phyloP scores from a whole-genome alignment of 2,329 filamentous ascomycete species.

The Cordyceps javanica region DNA sequence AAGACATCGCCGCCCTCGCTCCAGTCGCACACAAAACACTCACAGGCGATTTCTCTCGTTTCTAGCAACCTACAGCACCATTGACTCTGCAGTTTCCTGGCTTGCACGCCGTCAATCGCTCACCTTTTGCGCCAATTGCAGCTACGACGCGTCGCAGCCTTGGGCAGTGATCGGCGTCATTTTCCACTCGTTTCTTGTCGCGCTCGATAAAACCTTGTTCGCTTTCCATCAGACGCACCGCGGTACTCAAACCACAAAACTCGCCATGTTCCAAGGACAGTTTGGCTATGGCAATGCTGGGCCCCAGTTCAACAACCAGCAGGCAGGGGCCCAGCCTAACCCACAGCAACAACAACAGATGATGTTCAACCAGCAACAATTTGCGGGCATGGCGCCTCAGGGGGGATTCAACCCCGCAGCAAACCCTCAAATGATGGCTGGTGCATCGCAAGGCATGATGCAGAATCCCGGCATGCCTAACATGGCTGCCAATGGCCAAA shows the following conservation, averaged over 20 bases:
- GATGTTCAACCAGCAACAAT: slow-evolving; percentile 42
- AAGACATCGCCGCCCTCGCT: not conserved
- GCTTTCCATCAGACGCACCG: not conserved
- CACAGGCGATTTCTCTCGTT: not conserved
- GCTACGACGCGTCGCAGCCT: slow-evolving; percentile 8
- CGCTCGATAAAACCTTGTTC: not conserved
- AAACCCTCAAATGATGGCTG: slow-evolving; percentile 50
- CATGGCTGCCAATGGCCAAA: slow-evolving; percentile 54
- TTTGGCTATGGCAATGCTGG: slow-evolving; percentile 13
- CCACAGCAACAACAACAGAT: slow-evolving; percentile 30
- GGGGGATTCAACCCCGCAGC: slow-evolving; percentile 43
- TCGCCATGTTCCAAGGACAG: slow-evolving; percentile 11
- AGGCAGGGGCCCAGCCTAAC: slow-evolving; percentile 18
- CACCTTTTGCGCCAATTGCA: slow-evolving; percentile 3
- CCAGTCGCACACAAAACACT: not conserved
- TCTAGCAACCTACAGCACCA: not conserved
- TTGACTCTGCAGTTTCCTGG: not conserved
- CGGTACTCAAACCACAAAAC: not conserved
- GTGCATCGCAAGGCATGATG: slow-evolving; percentile 55
- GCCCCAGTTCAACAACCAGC: slow-evolving; percentile 15
- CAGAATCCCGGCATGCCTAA: slow-evolving; percentile 54
- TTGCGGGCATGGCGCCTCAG: slow-evolving; percentile 46
- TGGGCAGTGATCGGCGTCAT: not conserved
- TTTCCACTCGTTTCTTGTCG: not conserved
- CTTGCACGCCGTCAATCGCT: not conserved